Conservation (phyloP, 805 yeast species). For the Ogataea populi-albae region DNA sequence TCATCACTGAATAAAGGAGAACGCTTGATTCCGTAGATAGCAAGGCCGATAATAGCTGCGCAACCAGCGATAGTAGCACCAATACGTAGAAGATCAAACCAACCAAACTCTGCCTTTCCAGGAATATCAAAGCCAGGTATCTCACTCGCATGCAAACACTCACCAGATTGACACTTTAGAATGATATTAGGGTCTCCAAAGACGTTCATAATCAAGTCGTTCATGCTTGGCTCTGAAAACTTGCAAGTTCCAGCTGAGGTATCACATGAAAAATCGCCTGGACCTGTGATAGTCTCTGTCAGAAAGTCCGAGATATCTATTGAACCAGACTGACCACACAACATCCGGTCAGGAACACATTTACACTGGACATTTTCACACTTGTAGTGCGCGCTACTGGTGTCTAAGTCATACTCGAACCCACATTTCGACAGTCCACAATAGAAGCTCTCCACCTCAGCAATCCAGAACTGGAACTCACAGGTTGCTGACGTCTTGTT, state of each 20-base stretch:
- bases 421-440: constrained; percentile 79
- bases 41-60: constrained; percentile 40
- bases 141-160: constrained; percentile 88
- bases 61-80: constrained; percentile 42
- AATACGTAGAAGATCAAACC: constrained; percentile 46
- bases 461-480: constrained; percentile 96
- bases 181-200: constrained; percentile 95
- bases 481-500: constrained; percentile 63
- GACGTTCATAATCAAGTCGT: constrained; percentile 81
- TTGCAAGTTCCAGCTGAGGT: constrained; percentile 57
- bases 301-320: constrained; percentile 92
- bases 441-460: constrained; percentile 81
- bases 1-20: constrained; percentile 57
- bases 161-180: constrained; percentile 78
- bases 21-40: constrained; percentile 48
- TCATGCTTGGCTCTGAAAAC: constrained; percentile 95
- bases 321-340: constrained; percentile 92
- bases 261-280: constrained; percentile 88
- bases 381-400: constrained; percentile 69
- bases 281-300: constrained; percentile 86
- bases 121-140: constrained; percentile 88
- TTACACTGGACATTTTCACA: constrained; percentile 81
- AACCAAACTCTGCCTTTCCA: constrained; percentile 41
- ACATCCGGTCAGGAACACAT: constrained; percentile 88
- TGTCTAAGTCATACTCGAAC: constrained; percentile 56